Conservation (phyloP, 805 yeast species). For the Lipomyces sp. region DNA sequence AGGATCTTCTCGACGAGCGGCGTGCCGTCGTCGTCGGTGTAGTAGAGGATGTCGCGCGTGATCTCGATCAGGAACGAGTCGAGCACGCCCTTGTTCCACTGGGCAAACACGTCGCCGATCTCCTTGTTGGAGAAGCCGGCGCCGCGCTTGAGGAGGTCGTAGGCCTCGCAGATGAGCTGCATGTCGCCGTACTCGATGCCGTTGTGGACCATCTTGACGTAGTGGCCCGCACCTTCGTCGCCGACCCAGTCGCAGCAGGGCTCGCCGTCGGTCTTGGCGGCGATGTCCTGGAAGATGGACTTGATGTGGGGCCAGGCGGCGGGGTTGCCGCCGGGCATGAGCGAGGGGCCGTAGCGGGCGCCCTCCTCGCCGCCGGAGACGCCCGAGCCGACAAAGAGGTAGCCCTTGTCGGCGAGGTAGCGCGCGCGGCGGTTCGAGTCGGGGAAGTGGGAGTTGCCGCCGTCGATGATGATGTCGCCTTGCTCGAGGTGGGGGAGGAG, state of each 20-base stretch:
- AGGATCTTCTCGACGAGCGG: conserved; percentile 95
- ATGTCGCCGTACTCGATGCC: conserved; percentile 99
- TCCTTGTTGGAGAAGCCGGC: conserved; percentile 88
- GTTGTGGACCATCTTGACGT: conserved; percentile 99
- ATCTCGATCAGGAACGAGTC: conserved; percentile 97
- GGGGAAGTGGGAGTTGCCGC: conserved; percentile 99
- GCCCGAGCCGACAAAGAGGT: conserved; percentile 96
- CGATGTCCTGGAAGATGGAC: conserved; percentile 90
- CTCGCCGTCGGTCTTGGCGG: conserved; percentile 97
- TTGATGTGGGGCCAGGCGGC: conserved; percentile 99
- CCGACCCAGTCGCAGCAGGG: conserved; percentile 99
- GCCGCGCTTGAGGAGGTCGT: conserved; percentile 90
- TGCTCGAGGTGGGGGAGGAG: conserved; percentile 86
- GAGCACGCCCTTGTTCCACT: conserved; percentile 96
- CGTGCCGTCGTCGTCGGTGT: conserved; percentile 82
- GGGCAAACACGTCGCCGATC: conserved; percentile 85
- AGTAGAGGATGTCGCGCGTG: conserved; percentile 90
- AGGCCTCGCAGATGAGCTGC: conserved; percentile 98
- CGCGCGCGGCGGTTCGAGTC: conserved; percentile 95
- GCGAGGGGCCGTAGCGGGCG: conserved; percentile 98
- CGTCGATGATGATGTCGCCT: conserved; percentile 98
- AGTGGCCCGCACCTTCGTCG: conserved; percentile 98
- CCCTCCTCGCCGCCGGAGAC: conserved; percentile 99
- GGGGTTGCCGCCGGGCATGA: conserved; percentile 98
- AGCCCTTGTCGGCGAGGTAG: conserved; percentile 81